Base-by-base conservation (phyloP, 2,329 filamentous ascomycete species). In the Diaporthe australafricana region DNA sequence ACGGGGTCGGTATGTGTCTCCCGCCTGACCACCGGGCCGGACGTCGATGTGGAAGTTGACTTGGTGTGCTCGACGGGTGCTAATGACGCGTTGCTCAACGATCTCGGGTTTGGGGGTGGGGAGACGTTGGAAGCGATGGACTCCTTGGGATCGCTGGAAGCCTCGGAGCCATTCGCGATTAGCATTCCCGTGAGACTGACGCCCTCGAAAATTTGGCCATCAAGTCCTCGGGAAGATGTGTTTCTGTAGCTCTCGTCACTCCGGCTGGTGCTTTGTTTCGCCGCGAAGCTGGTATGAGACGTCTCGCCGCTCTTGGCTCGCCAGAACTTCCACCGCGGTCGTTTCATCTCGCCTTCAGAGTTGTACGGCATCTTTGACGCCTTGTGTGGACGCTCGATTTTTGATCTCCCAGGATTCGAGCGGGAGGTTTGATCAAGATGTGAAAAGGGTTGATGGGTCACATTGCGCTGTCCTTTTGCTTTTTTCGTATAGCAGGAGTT, bases 301-400 rank as follows among this genome's bases (percentile, higher is more conserved):
- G 22, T 7, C 1, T 50, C 45, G 42, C 60, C 30, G 30, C 30
- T 50, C 16, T 50, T 50, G 30, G 5, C 50, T 30, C 60, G 27
- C 60, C 60, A 65, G 12, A 65, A 65, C 2, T 38, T 65, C 60
- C 60, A 65, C n/a, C 60, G 60, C 27, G 45, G 60, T 22, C 45
- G 30, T 22, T 16, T 65, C 3, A 12, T 30, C 7, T 50, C 60
- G 11, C 7, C 2, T 50, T 65, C 60, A 1, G 60, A 48, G 17
- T 65, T 9, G 17, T 50, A 50, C 25, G 60, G 4, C 60, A 65
- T 65, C 6, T 20, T 48, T 12, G 4, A 48, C 8, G 25, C n/a
- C 20, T 7, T 20, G 12, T 6, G 9, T 2, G 25, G 35, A 30
- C 32, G n/a, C 17, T 17, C 27, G 22, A 5, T 25, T 22, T 12